These are phyloP conservation scores for Cladosporium sp. DNA, from an alignment of 2,329 filamentous ascomycete species.

Conservation along the genomic window DNA sequence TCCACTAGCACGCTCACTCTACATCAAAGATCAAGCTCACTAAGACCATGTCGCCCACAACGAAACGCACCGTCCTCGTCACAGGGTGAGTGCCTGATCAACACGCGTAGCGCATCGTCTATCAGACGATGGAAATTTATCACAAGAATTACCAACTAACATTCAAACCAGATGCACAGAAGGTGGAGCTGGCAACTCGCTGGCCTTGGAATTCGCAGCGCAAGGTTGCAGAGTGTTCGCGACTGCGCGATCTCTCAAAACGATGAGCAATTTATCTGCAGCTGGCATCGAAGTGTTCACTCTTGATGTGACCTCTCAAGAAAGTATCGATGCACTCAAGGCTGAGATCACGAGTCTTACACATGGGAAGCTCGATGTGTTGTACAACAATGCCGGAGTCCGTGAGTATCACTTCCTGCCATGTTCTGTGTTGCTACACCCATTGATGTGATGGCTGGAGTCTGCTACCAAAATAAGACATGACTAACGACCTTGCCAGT, in stretches of 20 bases:
- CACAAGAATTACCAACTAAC: not conserved
- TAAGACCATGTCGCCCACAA: not conserved
- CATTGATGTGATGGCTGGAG: too few relatives aligned
- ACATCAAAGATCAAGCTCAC: not conserved
- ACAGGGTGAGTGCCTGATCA: not conserved
- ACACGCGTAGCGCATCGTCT: not conserved
- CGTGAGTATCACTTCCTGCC: not conserved
- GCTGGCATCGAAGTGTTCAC: not conserved
- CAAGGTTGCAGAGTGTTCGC: not conserved
- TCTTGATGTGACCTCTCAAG: not conserved
- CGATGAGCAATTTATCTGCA: not conserved
- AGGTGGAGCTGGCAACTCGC: not conserved
- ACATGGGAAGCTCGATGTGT: not conserved
- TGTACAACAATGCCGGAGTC: not conserved
- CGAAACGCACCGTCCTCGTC: not conserved
- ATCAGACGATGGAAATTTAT: not conserved
- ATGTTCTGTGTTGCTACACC: not conserved
- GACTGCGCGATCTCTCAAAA: not conserved
- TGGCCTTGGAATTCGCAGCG: not conserved
- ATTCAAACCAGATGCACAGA: not conserved
- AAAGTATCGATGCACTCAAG: not conserved
- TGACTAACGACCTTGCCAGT: not conserved
- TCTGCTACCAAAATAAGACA: too few relatives aligned
- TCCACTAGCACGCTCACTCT: not conserved
- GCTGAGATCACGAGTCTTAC: not conserved